Evolutionary conservation across 1,139 yeast genomes (phyloP).

Genomic region (Geotrichum phurueaensis): DNA sequence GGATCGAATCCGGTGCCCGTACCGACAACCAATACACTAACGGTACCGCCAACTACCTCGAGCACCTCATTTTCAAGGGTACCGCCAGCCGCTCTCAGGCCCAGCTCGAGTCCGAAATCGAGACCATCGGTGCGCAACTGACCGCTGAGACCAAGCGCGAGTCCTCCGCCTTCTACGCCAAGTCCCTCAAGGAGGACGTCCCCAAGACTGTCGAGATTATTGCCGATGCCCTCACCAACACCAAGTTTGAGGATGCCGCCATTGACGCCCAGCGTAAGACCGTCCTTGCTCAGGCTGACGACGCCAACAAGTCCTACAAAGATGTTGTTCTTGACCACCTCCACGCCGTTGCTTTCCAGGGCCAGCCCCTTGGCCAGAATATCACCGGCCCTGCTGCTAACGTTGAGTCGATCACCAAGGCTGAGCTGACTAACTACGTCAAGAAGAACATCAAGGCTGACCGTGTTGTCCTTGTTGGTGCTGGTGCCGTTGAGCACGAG

Average conservation of each 20-base stretch:
- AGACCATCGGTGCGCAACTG: conserved; percentile 90
- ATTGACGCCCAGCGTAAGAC: conserved; percentile 95
- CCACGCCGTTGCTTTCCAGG: conserved; percentile 84
- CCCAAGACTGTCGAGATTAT: conserved; percentile 82
- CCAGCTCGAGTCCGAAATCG: conserved; percentile 84
- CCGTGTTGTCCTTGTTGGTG: conserved; percentile 93
- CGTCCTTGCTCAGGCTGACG: conserved; percentile 91
- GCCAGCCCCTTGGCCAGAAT: conserved; percentile 92
- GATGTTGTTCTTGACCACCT: conserved; percentile 97
- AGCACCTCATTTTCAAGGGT: conserved; percentile 94
- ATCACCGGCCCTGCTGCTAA: conserved; percentile 89
- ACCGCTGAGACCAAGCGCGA: conserved; percentile 97
- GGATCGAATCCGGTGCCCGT: conserved; percentile 96
- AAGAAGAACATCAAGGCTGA: conserved; percentile 87
- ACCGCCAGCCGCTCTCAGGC: conserved; percentile 77
- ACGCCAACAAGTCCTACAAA: conserved; percentile 95
- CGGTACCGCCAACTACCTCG: conserved; percentile 96
- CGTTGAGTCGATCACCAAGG: conserved; percentile 69
- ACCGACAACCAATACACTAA: conserved; percentile 79
- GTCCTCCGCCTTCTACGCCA: conserved; percentile 93
- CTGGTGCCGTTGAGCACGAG: conserved; percentile 90
- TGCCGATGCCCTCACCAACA: conserved; percentile 81
- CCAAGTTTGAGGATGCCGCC: conserved; percentile 74
- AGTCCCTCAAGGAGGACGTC: conserved; percentile 72
- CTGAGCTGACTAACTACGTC: conserved; percentile 74